These are phyloP conservation scores for Rhizopogon salebrosus DNA, from an alignment of 768 basidiomycete genomes.

Conservation along the genomic window DNA sequence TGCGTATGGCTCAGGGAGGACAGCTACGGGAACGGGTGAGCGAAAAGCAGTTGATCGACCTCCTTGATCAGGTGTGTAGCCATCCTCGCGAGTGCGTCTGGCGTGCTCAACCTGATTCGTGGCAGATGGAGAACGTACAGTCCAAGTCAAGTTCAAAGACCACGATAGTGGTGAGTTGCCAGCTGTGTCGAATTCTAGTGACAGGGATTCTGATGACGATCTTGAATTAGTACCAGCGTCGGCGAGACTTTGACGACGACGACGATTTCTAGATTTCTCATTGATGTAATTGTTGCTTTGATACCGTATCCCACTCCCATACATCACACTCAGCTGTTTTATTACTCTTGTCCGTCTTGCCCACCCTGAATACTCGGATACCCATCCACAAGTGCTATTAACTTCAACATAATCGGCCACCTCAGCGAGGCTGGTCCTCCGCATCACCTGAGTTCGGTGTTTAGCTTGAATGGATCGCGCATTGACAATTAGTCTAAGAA, in stretches of 20 bases:
- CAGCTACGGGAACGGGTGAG: constrained; percentile 73
- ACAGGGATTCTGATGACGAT: constrained; percentile 3
- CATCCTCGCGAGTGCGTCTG: background rate
- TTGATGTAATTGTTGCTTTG: background rate
- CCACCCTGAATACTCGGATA: background rate
- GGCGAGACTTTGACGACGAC: constrained; percentile 64
- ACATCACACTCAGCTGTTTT: background rate
- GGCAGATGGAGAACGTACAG: constrained; percentile 51
- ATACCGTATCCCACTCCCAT: background rate
- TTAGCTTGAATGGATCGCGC: background rate
- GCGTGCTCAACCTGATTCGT: background rate
- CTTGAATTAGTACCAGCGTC: constrained; percentile 49
- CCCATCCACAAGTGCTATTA: too few relatives aligned
- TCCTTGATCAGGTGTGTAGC: constrained; percentile 75
- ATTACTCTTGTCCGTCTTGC: background rate
- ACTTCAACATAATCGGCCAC: too few relatives aligned
- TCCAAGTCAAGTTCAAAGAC: constrained; percentile 46
- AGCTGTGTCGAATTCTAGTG: background rate
- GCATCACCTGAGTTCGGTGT: too few relatives aligned
- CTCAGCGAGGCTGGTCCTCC: too few relatives aligned
- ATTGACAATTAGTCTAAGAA: background rate
- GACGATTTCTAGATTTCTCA: constrained; percentile 39
- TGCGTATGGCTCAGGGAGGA: constrained; percentile 80
- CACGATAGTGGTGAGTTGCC: constrained; percentile 47
- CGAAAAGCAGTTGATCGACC: constrained; percentile 77